phyloP scores from a whole-genome alignment of 768 basidiomycete species.

The Lentinula aciculospora region DNA sequence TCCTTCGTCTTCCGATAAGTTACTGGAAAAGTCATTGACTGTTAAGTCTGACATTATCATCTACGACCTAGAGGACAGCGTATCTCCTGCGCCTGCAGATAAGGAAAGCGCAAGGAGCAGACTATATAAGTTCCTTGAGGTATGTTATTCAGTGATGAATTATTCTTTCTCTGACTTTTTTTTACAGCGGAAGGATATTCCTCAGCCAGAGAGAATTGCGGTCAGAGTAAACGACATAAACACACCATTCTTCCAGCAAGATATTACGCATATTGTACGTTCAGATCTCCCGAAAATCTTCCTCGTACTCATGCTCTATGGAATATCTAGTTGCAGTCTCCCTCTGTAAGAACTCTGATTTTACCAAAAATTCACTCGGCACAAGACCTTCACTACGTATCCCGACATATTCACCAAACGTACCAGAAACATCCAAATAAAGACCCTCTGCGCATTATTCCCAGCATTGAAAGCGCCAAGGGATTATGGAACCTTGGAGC shows the following conservation, averaged over 20 bases:
- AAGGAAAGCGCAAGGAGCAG: slow-evolving; percentile 56
- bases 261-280: slow-evolving; percentile 55
- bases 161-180: neutral
- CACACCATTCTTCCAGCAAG: slow-evolving; percentile 62
- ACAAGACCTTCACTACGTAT: slow-evolving; percentile 56
- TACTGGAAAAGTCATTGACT: slow-evolving; percentile 71
- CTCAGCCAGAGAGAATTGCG: slow-evolving; percentile 48
- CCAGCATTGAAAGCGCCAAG: slow-evolving; percentile 82
- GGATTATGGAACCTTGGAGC: slow-evolving; percentile 59
- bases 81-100: slow-evolving; percentile 58
- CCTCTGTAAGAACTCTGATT: slow-evolving; percentile 58
- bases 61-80: slow-evolving; percentile 88
- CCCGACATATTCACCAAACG: slow-evolving; percentile 27
- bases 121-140: slow-evolving; percentile 51
- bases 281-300: neutral
- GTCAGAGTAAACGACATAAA: slow-evolving; percentile 65
- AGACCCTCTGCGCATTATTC: slow-evolving; percentile 51
- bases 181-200: slow-evolving; percentile 26
- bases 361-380: slow-evolving; percentile 80
- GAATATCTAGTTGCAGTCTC: slow-evolving; percentile 32
- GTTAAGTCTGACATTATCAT: slow-evolving; percentile 59
- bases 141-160: slow-evolving; percentile 20
- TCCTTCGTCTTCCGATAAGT: slow-evolving; percentile 72
- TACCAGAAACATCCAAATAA: slow-evolving; percentile 20
- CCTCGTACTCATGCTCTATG: neutral